Base-by-base conservation (phyloP, 176 grass and related monocot species). In the Ananas comosus region DNA sequence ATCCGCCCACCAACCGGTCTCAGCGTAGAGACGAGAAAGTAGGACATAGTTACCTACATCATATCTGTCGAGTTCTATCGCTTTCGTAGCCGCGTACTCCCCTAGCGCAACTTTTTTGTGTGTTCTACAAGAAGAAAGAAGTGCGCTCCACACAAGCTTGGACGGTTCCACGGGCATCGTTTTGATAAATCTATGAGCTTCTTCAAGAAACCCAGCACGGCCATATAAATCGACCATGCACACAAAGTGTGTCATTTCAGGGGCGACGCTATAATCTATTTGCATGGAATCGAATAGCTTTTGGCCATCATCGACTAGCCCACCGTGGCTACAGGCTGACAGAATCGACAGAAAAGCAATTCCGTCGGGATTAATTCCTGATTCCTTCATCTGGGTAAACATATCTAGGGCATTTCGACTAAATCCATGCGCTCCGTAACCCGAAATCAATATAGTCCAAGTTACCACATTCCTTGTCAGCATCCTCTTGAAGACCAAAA, bases 141-240 rank as follows among this genome's bases (percentile, higher is more conserved):
- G 72, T 64, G 72, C 13, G 24, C 54, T 13, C 72, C 72, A 74
- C 13, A 65, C 48, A 64, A 64, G 12, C 22, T 74, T 74, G 59
- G 49, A 63, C 4, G 72, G 72, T 65, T 50, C 21, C 7, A 65
- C 57, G 4, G 47, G 72, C 59, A 74, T 74, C 19, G 12, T 74
- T 22, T 74, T 65, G 64, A 74, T 51, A 49, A 74, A 74, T 7
- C 51, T 9, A 16, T 74, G 59, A 50, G 72, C 72, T 51, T 74
- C 19, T 3, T 65, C 21, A 10, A 64, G 72, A 51, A 65, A 22
- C 19, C 72, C 59, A 1, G 72, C 61, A 4, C 72, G 59, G 24
- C 72, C 72, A 29, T 74, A 74, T 51, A 74, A 61, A 64, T 74
- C 59, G 3, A 74, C 72, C 58, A 74, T 74, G 49, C 72, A 74